A percentile compares a stretch with the other conserved stretches of the same genome.
Evolutionary conservation across 2,329 filamentous ascomycete species (phyloP).

Genomic region (Monilinia polystroma): DNA sequence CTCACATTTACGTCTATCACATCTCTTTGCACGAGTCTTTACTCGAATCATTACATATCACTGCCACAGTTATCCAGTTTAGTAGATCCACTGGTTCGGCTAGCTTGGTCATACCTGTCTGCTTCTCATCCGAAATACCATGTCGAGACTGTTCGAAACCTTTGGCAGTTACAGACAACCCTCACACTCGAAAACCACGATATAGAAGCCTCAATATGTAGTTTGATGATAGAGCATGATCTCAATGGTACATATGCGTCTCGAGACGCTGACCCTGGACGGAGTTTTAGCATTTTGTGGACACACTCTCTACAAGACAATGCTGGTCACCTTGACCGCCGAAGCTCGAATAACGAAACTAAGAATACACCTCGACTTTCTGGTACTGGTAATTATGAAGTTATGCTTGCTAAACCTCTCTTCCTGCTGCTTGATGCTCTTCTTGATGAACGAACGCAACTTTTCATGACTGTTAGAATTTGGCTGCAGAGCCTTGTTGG

Average conservation of each 20-base stretch:
- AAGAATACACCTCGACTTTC: conserved; percentile 46
- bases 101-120: conserved; percentile 78
- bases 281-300: conserved; percentile 76
- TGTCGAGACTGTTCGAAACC: conserved; percentile 81
- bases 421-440: conserved; percentile 80
- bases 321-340: conserved; percentile 48
- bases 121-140: conserved; percentile 88
- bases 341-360: conserved; percentile 44
- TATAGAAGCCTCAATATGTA: conserved; percentile 75
- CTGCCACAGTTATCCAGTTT: conserved; percentile 57
- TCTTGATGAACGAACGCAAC: conserved; percentile 67
- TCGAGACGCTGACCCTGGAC: conserved; percentile 58
- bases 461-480: conserved; percentile 72
- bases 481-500: conserved; percentile 73
- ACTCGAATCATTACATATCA: conserved; percentile 53
- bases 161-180: conserved; percentile 81
- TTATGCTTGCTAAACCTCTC: conserved; percentile 76
- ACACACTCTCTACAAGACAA: conserved; percentile 68
- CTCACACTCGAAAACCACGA: conserved; percentile 67
- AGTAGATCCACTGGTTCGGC: conserved; percentile 65
- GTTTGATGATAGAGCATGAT: conserved; percentile 61
- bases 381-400: conserved; percentile 62
- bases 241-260: conserved; percentile 48
- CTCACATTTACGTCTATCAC: conserved; percentile 57
- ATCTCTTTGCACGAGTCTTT: conserved; percentile 57